Evolutionary conservation across 1,284 basidiomycete genomes (phyloP), one percentile per base, ranked within the genome.

Genomic region (Ustilago tritici): DNA sequence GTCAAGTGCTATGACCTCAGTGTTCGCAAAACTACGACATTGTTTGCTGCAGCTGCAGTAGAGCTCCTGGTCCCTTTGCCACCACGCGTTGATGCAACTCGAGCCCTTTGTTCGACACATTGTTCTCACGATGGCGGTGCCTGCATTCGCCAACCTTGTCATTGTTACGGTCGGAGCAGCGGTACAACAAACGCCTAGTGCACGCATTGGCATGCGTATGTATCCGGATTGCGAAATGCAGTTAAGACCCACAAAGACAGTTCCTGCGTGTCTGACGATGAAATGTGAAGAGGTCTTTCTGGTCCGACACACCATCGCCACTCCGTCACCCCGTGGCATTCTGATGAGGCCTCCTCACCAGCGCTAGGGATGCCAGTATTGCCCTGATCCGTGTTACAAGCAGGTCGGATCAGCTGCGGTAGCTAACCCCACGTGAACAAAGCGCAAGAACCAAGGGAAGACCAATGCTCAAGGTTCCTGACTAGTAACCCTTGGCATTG

Each of bases 11-110:
- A 9, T 23, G 43, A 46, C 8, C n/a, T 8, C 5, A 38, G 36
- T 46, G n/a, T n/a, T 7, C 1, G 43, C 43, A 19, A 7, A 17
- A n/a, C 1, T 46, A 11, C 43, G 19, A 9, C 43, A 46, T 46
- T 46, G 43, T 46, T 19, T 46, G 43, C 23, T 50, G 49, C 28
- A 31, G 28, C 31, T 2, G 23, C 5, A 32, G 4, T 6, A 11
- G 34, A 2, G 31, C 34, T 54, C 34, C 2, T n/a, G 9, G 52
- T 34, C 52, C 52, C 52, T 54, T 23, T 54, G 52, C 36, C 52
- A 54, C 34, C 34, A 54, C 35, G 52, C 34, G 52, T 54, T 54
- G 52, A 19, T n/a, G 7, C 43, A 19, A 52, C 2, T 34, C 49
- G 32, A 52, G 23, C 34, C 52, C 35, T 31, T 54, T 54, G 32